These are phyloP conservation scores for Lecanicillium sp. DNA, from an alignment of 2,329 filamentous ascomycete genomes.

Conservation along the genomic window DNA sequence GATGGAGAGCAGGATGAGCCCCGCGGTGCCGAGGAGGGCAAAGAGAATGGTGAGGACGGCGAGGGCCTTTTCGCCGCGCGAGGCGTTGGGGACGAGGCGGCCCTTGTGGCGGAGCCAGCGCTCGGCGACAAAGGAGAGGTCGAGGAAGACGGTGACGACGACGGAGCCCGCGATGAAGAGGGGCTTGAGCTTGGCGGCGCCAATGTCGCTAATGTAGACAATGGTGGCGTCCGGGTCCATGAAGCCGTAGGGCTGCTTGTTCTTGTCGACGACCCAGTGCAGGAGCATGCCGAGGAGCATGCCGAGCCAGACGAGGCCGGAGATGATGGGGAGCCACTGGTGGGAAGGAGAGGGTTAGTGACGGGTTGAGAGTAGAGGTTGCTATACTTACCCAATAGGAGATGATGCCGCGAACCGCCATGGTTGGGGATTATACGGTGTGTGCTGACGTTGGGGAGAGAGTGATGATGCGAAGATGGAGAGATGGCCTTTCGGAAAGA, in stretches of 20 bases:
- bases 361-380: not conserved
- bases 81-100: constrained; percentile 67
- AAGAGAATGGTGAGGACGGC: constrained; percentile 55
- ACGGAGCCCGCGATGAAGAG: constrained; percentile 68
- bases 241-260: constrained; percentile 49
- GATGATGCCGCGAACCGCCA: constrained; percentile 23
- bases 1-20: constrained; percentile 74
- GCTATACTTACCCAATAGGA: constrained; percentile 31
- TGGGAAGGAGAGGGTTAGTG: not conserved
- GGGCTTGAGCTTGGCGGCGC: constrained; percentile 57
- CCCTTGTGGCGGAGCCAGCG: constrained; percentile 78
- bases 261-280: constrained; percentile 54
- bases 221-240: constrained; percentile 54
- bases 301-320: constrained; percentile 55
- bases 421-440: constrained; percentile 11
- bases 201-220: constrained; percentile 66
- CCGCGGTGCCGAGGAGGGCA: constrained; percentile 67
- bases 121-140: constrained; percentile 73
- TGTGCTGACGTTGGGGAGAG: not conserved
- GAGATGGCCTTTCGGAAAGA: too few relatives aligned
- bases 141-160: constrained; percentile 70
- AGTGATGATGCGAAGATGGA: too few relatives aligned
- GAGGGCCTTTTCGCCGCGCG: constrained; percentile 53
- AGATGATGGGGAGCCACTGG: constrained; percentile 61
- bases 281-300: constrained; percentile 64